Evolutionary conservation across 345 rosid genomes (phyloP), one percentile per base, ranked within the genome.

Genomic region (Viola odorata): DNA sequence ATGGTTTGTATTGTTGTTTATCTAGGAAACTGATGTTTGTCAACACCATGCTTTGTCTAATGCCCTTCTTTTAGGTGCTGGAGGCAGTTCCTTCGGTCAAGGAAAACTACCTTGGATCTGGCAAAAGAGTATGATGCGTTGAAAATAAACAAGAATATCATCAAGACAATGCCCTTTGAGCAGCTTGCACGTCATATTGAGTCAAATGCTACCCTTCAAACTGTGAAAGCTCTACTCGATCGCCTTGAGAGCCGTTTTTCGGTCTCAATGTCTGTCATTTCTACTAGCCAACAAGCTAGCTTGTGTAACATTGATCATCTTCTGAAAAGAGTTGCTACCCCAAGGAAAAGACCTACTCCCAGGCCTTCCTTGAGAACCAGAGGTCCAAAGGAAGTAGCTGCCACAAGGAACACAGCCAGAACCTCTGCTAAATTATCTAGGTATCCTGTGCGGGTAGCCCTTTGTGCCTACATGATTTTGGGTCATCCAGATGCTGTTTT

Each of bases 401-500:
- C 80, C 1, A 47, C 37, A 2, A 23, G 32, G 32, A 23, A 23
- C 32, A 23, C 32, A 23, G 32, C 32, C 32, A 23, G 32, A 23
- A 23, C 32, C 32, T 23, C 32, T 23, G 2, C 32, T 23, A 81
- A 78, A 65, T 54, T 68, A 60, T 81, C 87, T 17, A 85, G 99
- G 78, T 94, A 86, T 81, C 92, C 95, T 8, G 92, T 86, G 39
- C 83, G 97, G 76, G 77, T 94, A 50, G 84, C 81, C 67, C 95
- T 94, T 44, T 86, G 92, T 79, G 95, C 99, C 12, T 91, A 86
- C 81, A 94, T 94, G 97, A 88, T 91, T 72, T 69, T 94, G 57
- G 91, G 96, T 42, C 99, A 90, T 79, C 96, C 99, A 14, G 96
- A 94, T 75, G 96, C 96, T 13, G 99, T 95, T 63, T 80, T 91